Evolutionary conservation across 2,329 filamentous ascomycete genomes (phyloP), one percentile per base, ranked within the genome.

Genomic region (Cytospora piceae): DNA sequence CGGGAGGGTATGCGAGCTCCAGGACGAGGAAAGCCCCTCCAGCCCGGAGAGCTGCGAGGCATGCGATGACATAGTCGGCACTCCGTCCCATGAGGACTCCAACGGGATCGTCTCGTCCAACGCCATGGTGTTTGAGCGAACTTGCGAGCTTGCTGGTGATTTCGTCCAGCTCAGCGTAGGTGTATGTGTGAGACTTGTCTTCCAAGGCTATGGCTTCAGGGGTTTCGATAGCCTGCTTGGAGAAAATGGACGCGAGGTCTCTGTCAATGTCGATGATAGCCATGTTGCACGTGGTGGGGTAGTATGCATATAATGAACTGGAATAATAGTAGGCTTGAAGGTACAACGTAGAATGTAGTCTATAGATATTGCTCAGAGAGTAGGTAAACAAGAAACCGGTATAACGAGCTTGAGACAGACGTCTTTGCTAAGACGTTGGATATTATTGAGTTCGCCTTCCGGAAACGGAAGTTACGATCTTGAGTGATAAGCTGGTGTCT

Each of bases 1-100:
- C 88, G 0, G 89, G 85, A 17, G 91, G 91, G 69, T 94, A 94
- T 3, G 91, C 91, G 58, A 93, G 81, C 77, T 94, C 91, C 3
- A 94, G 85, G 2, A 94, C 91, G 6, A 94, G 81, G 73, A 93
- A 94, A 1, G 91, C 91, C 62, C 91, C 91, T 60, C 91, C 91
- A 2, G 91, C 91, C 66, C 90, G 87, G 49, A 94, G 83, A n/a
- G 90, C 87, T 31, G 91, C 91, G 61, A 94, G 81, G 73, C 89
- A 93, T 20, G 90, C 88, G 75, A 94, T 88, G 67, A 94, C 89
- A 77, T 94, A 93, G 77, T 93, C 85, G 58, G 90, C 90, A 74
- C 90, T 92, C 63, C 91, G 87, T 64, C 87, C 88, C 73, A 94
- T 83, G 61, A 94, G 82, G 52, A 94, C 87, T 61, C 91, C 91